Conservation (phyloP, 2,329 filamentous ascomycete genomes). For the Paecilomyces formosus region DNA sequence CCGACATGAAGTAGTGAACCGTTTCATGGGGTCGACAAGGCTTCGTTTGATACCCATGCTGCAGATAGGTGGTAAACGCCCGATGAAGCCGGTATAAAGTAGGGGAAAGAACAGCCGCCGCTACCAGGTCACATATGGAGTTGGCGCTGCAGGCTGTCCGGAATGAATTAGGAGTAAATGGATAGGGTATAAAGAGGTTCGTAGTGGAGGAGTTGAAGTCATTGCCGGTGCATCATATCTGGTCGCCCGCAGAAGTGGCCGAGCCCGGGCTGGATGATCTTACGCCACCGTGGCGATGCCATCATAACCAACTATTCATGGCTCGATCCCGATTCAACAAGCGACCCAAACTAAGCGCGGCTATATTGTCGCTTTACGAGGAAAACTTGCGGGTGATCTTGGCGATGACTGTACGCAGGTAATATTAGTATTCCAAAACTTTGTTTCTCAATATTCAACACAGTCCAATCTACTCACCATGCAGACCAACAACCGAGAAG, state of each 20-base stretch:
- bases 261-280: not conserved
- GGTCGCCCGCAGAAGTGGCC: not conserved
- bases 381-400: constrained; percentile 88
- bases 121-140: not conserved
- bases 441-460: constrained; percentile 5
- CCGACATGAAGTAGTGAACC: not conserved
- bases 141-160: not conserved
- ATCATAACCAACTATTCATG: not conserved
- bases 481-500: constrained; percentile 94
- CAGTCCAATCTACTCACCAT: constrained; percentile 59
- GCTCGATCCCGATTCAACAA: not conserved
- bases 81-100: constrained; percentile 11
- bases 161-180: not conserved
- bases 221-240: not conserved
- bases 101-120: not conserved
- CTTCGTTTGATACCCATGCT: constrained; percentile 16
- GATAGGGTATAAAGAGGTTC: not conserved
- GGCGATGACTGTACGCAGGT: constrained; percentile 64
- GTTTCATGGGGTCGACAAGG: not conserved
- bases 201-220: not conserved
- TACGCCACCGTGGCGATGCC: constrained; percentile 1
- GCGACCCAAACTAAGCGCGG: not conserved
- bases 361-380: constrained; percentile 30
- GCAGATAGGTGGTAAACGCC: constrained; percentile 23
- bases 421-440: constrained; percentile 12